phyloP scores from a whole-genome alignment of 2,329 filamentous ascomycete genomes.

The Thelonectria blattea region DNA sequence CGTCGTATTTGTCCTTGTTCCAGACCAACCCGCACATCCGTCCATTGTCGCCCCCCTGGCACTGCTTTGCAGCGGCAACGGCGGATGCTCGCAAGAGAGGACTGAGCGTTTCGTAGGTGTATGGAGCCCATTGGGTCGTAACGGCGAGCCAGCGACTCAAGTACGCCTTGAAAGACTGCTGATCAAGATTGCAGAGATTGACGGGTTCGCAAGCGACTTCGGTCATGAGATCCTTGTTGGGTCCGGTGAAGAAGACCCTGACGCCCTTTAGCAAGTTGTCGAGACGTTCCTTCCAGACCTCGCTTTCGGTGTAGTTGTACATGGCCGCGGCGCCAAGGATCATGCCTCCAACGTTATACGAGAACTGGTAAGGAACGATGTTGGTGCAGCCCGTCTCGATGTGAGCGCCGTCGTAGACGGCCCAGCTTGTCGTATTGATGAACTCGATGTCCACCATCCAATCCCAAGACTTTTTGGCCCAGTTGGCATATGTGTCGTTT shows the following conservation, averaged over 20 bases:
- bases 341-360: slow-evolving; percentile 71
- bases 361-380: slow-evolving; percentile 68
- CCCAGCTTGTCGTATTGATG: slow-evolving; percentile 61
- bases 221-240: slow-evolving; percentile 63
- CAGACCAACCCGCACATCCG: slow-evolving; percentile 67
- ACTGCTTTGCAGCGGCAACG: slow-evolving; percentile 61
- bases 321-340: slow-evolving; percentile 71
- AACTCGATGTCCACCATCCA: slow-evolving; percentile 67
- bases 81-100: slow-evolving; percentile 62
- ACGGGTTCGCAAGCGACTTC: slow-evolving; percentile 71
- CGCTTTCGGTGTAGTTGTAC: slow-evolving; percentile 64
- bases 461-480: slow-evolving; percentile 76
- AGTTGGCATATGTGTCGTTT: slow-evolving; percentile 77
- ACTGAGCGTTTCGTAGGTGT: slow-evolving; percentile 60
- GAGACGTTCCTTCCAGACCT: slow-evolving; percentile 63
- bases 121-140: slow-evolving; percentile 68
- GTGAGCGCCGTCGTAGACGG: slow-evolving; percentile 68
- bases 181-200: slow-evolving; percentile 65
- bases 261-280: slow-evolving; percentile 62
- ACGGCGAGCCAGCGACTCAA: slow-evolving; percentile 66
- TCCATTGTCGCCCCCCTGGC: slow-evolving; percentile 61
- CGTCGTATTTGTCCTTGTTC: slow-evolving; percentile 63
- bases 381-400: slow-evolving; percentile 62
- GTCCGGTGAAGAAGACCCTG: slow-evolving; percentile 60
- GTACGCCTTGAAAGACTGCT: slow-evolving; percentile 70